Conservation (phyloP, 2,329 filamentous ascomycete species). For the Coniella lustricola region DNA sequence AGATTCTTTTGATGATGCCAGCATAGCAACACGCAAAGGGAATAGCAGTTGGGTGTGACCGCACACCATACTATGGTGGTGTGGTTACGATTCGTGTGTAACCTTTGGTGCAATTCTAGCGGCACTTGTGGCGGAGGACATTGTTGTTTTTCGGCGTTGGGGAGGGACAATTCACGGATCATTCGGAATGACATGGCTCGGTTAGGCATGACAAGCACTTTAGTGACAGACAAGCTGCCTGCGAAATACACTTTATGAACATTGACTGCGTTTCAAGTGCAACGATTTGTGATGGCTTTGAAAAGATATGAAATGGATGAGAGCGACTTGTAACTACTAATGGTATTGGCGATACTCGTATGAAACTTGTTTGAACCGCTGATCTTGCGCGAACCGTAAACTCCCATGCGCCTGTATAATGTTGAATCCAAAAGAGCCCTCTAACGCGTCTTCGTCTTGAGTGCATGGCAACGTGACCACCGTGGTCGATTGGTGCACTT, state of each 20-base stretch:
- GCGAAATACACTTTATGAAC: conserved; percentile 19
- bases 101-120: conserved; percentile 5
- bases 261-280: too few species aligned
- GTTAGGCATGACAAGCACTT: conserved; percentile 17
- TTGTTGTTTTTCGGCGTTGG: conserved; percentile 22
- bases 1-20: too few species aligned
- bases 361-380: too few species aligned
- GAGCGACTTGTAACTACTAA: too few species aligned
- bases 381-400: background rate
- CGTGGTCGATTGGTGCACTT: too few species aligned
- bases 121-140: conserved; percentile 7
- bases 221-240: conserved; percentile 12
- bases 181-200: conserved; percentile 19
- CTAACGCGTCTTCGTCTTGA: too few species aligned
- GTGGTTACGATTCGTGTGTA: conserved; percentile 3
- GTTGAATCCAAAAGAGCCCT: too few species aligned
- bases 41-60: conserved; percentile 5
- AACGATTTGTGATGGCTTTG: background rate
- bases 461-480: too few species aligned
- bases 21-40: background rate
- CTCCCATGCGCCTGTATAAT: background rate
- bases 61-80: too few species aligned
- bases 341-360: too few species aligned
- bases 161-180: conserved; percentile 14
- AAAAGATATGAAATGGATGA: background rate